Evolutionary conservation across 257 asterid genomes (phyloP), one percentile per base, ranked within the genome.

Genomic region (Nicotiana undulata): DNA sequence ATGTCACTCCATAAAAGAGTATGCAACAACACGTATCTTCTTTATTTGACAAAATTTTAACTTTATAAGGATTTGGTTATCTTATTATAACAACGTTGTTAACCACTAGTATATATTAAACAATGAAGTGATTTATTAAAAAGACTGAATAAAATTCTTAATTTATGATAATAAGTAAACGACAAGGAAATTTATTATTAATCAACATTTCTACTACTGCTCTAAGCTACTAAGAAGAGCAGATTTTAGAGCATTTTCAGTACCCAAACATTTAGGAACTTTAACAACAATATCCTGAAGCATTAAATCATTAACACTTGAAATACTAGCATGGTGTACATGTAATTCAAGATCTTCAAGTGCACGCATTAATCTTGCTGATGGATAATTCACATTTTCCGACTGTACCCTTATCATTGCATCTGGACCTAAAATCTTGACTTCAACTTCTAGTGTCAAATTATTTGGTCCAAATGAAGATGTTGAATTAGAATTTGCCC

Each of bases 361-460:
- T 1, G 92, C 95, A 17, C 87, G 81, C 93, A 92, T 94, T 53
- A 94, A 34, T 81, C 94, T 70, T 18, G 95, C 87, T 9, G 90
- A 87, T 3, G 97, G 97, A 32, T 87, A 80, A 24, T 86, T 83
- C 0, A 63, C 26, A 77, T 82, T 88, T 3, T 88, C 93, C 15
- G 94, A 90, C 84, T 90, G 98, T 2, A 90, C 93, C 80, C 98
- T 85, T 22, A 94, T 86, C 94, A 94, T 92, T 17, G 95, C 98
- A 60, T 94, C 94, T 1, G 10, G 9, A 2, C 97, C 98, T 0
- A 91, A 87, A 12, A 94, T 70, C 91, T 86, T 92, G 65, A 94
- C 97, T 46, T 94, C 97, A 13, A 92, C 82, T 10, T 90, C 91
- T 1, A 89, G 9, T 40, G 10, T 51, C 5, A 40, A 40, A 11